Evolutionary conservation across 805 yeast species (phyloP), one percentile per base, ranked within the genome.

Genomic region (Clavispora phyllophila): DNA sequence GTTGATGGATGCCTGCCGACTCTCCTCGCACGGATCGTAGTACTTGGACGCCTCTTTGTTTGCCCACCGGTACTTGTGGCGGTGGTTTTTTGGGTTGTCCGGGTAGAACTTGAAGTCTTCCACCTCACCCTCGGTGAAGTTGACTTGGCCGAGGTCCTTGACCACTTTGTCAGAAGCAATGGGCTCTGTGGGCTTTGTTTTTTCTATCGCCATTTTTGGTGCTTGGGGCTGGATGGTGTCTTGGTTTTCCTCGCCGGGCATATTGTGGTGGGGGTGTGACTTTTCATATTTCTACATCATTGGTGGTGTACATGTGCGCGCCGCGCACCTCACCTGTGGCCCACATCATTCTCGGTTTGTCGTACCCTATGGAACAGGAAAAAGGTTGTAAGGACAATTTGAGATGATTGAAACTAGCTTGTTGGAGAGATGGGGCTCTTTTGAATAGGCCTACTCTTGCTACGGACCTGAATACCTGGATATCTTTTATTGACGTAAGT

Each of bases 21-120:
- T 82, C 56, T 89, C 93, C 37, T 82, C 84, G 63, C 99, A 91
- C 0, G 99, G 99, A 59, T 91, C 97, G 56, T 84, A 91, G 62
- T 74, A 93, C 58, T 84, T 79, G 6, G 95, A 82, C 3, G 95
- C 84, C 26, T 78, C 90, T 55, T 91, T 90, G 61, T 78, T 66
- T 1, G 80, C 71, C 71, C 89, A 89, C 44, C 79, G 70, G 48
- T 76, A 76, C 56, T 81, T 81, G 58, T 87, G 90, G 20, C 78
- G 65, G 40, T 78, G 75, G 31, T 82, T 78, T 8, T 84, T 81
- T 19, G 98, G 98, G 42, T 81, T 80, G 51, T 93, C 99, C 0
- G 98, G 98, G 55, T 85, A 88, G 56, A 79, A 84, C 57, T 80
- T 81, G 60, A 70, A 75, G 15, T 78, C 68, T 3, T 79, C 79